Conservation (phyloP, 1,284 basidiomycete species). For the Microbotryum scabiosae region DNA sequence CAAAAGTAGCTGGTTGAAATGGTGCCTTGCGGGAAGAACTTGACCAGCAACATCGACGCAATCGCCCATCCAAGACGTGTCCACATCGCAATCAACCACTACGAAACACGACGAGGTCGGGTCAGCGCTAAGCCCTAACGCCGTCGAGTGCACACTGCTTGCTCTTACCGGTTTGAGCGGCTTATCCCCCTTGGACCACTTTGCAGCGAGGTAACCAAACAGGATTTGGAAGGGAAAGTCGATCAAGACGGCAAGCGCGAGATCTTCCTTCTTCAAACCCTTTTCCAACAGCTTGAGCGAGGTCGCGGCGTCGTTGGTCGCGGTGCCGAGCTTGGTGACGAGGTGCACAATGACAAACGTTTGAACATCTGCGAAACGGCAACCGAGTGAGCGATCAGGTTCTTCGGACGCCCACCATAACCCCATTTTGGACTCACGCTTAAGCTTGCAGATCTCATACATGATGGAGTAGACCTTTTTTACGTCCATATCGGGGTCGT, state of each 20-base stretch:
- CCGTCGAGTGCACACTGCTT: constrained; percentile 1
- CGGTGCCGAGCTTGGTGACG: constrained; percentile 91
- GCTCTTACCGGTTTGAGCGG: constrained; percentile 40
- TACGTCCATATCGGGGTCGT: constrained; percentile 73
- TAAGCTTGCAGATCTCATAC: constrained; percentile 84
- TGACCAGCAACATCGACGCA: constrained; percentile 66
- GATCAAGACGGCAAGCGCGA: constrained; percentile 87
- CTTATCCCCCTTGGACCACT: constrained; percentile 53
- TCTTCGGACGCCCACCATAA: too few relatives aligned
- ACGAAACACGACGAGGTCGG: constrained; percentile 51
- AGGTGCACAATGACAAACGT: constrained; percentile 78
- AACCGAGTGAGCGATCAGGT: too few relatives aligned
- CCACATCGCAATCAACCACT: constrained; percentile 87
- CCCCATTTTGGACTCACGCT: constrained; percentile 52
- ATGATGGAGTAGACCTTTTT: constrained; percentile 86
- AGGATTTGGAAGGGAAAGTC: constrained; percentile 97
- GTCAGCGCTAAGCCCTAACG: neutral
- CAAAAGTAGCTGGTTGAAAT: constrained; percentile 71
- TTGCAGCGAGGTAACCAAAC: constrained; percentile 91
- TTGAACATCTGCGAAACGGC: constrained; percentile 64
- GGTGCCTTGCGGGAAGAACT: constrained; percentile 61
- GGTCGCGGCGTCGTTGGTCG: constrained; percentile 87
- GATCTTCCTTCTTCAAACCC: constrained; percentile 87
- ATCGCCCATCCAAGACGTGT: constrained; percentile 65
- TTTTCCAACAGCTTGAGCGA: constrained; percentile 95